Evolutionary conservation across 2,329 filamentous ascomycete genomes (phyloP).

Genomic region (Microascus cirrosus): DNA sequence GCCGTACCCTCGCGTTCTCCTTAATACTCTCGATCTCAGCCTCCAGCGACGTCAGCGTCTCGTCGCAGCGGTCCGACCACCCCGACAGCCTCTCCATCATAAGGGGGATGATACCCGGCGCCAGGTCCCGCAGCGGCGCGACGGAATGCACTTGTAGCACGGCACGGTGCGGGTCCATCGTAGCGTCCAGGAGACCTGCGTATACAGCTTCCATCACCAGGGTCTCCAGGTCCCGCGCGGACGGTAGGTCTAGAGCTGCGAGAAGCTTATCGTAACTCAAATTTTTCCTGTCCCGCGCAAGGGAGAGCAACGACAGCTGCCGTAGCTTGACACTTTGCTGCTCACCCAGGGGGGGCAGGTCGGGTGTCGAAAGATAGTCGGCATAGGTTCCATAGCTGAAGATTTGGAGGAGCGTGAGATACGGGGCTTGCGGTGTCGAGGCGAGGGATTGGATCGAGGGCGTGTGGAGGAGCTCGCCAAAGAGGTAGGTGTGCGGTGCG

Average conservation of each 20-base stretch:
- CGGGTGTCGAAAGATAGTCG: conserved; percentile 48
- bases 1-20: conserved; percentile 39
- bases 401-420: conserved; percentile 68
- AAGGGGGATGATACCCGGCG: conserved; percentile 56
- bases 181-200: conserved; percentile 68
- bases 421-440: conserved; percentile 33
- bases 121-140: conserved; percentile 75
- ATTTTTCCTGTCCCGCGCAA: conserved; percentile 55
- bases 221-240: conserved; percentile 64
- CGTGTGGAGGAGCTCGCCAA: conserved; percentile 80
- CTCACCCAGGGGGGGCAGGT: conserved; percentile 60
- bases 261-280: conserved; percentile 67
- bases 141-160: conserved; percentile 70
- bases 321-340: conserved; percentile 76
- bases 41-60: conserved; percentile 65
- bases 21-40: conserved; percentile 60
- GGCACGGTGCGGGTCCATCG: conserved; percentile 68
- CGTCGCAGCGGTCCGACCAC: conserved; percentile 72
- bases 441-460: conserved; percentile 66
- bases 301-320: conserved; percentile 77
- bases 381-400: conserved; percentile 89
- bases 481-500: conserved; percentile 82
- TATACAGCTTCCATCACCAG: conserved; percentile 84
- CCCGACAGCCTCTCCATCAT: conserved; percentile 58
- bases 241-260: conserved; percentile 52